Evolutionary conservation across 2,329 filamentous ascomycete genomes (phyloP).

Genomic region (Didymella arachidicola): DNA sequence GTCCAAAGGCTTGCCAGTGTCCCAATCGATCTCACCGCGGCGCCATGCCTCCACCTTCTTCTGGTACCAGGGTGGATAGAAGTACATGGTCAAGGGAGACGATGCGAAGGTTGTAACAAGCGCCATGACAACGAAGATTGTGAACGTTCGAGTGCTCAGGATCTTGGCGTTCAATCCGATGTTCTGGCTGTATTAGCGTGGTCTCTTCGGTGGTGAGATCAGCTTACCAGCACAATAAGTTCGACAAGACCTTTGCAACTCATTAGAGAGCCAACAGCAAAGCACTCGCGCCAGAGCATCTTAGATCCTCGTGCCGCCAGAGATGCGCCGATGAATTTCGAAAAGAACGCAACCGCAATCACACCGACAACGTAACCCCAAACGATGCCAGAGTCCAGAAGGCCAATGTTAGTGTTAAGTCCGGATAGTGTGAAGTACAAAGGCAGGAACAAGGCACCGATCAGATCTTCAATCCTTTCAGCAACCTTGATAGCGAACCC

Average conservation of each 20-base stretch:
- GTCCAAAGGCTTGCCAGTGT: constrained; percentile 60
- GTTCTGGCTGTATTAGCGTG: constrained; percentile 59
- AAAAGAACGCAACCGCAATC: constrained; percentile 79
- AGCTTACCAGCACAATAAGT: constrained; percentile 84
- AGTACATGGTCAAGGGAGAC: constrained; percentile 73
- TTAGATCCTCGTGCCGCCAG: constrained; percentile 78
- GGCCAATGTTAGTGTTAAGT: constrained; percentile 83
- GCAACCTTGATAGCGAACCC: constrained; percentile 91
- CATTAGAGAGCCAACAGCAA: constrained; percentile 90
- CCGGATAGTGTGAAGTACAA: constrained; percentile 95
- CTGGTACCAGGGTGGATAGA: constrained; percentile 82
- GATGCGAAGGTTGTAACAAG: constrained; percentile 85
- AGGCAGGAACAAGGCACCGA: constrained; percentile 82
- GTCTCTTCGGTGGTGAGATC: neutral
- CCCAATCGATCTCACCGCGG: constrained; percentile 90
- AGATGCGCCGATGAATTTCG: constrained; percentile 84
- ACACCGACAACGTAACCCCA: constrained; percentile 93
- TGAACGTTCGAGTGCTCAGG: constrained; percentile 81
- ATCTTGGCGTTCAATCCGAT: constrained; percentile 86
- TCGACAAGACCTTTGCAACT: constrained; percentile 96
- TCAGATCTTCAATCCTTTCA: constrained; percentile 92
- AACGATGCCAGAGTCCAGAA: constrained; percentile 79
- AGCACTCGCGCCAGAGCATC: constrained; percentile 87
- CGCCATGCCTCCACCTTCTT: constrained; percentile 77
- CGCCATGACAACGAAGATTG: constrained; percentile 95